Percentiles rank a stretch among this genome's conserved stretches.
phyloP scores from a whole-genome alignment of 805 yeast species.

The Lipomyces starkeyi region DNA sequence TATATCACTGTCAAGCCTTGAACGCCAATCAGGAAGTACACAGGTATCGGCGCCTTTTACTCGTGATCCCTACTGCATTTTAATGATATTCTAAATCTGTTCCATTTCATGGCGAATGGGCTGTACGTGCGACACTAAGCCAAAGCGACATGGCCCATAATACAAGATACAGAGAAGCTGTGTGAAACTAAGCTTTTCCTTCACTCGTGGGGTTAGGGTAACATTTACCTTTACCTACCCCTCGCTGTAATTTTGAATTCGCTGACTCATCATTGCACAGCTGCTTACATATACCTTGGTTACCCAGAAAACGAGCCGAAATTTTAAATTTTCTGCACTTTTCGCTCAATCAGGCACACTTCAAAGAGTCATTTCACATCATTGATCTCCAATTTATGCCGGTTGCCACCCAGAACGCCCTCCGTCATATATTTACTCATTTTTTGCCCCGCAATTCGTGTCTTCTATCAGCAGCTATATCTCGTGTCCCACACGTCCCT shows the following conservation, averaged over 20 bases:
- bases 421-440: background rate
- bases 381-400: background rate
- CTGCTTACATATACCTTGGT: background rate
- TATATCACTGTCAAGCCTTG: too few species aligned
- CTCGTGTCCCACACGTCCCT: background rate
- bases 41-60: too few species aligned
- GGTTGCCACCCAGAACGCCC: background rate
- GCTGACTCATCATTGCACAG: background rate
- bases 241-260: background rate
- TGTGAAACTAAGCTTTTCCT: too few species aligned
- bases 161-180: too few species aligned
- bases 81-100: too few species aligned
- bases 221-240: background rate
- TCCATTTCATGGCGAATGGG: too few species aligned
- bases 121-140: too few species aligned
- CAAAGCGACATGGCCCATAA: too few species aligned
- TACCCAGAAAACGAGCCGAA: background rate
- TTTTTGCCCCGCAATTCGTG: background rate
- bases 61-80: too few species aligned
- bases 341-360: background rate
- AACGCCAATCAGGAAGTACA: too few species aligned
- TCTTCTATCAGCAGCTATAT: background rate
- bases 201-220: too few species aligned
- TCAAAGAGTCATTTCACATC: background rate
- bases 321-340: background rate